Evolutionary conservation across 2,329 filamentous ascomycete species (phyloP).

Genomic region (Esteya vermicola): DNA sequence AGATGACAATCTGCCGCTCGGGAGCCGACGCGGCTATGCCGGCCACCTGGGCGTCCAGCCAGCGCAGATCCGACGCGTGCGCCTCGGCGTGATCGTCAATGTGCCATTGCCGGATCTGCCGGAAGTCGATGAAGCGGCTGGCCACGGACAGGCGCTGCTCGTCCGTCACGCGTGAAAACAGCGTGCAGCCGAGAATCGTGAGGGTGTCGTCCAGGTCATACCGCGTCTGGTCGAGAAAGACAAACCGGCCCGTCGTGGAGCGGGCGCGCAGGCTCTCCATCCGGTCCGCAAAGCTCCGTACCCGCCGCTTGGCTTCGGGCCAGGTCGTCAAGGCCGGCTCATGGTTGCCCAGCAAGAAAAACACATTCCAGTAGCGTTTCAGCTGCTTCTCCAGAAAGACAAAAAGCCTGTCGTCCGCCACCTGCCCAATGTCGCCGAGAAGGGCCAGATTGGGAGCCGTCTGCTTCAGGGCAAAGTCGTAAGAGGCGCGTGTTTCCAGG

Average conservation of each 20-base stretch:
- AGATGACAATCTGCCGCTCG: conserved; percentile 18
- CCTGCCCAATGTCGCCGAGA: conserved; percentile 40
- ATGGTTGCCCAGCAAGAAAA: conserved; percentile 42
- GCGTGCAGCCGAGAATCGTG: conserved; percentile 21
- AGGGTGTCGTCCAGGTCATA: conserved; percentile 14
- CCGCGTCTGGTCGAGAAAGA: conserved; percentile 21
- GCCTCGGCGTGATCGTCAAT: conserved; percentile 20
- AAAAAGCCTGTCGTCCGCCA: conserved; percentile 23
- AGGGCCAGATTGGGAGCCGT: conserved; percentile 35
- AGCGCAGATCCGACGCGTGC: conserved; percentile 24
- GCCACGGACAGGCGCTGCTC: too few relatives aligned
- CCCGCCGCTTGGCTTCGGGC: conserved; percentile 14
- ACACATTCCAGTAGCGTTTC: conserved; percentile 28
- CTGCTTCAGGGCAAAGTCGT: conserved; percentile 23
- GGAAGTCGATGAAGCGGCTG: conserved; percentile 1
- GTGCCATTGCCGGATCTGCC: conserved; percentile 16
- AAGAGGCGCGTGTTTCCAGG: conserved; percentile 31
- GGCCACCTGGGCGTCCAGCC: conserved; percentile 25
- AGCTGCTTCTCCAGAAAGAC: conserved; percentile 34
- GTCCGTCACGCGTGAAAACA: conserved; percentile 25
- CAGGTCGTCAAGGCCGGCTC: conserved; percentile 33
- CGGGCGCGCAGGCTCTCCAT: conserved; percentile 3
- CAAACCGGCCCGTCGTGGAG: conserved; percentile 20
- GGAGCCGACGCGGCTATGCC: conserved; percentile 11
- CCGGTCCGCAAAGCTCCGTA: conserved; percentile 22